Conservation (phyloP, 2,329 filamentous ascomycete genomes). For the Fusarium dimerum region DNA sequence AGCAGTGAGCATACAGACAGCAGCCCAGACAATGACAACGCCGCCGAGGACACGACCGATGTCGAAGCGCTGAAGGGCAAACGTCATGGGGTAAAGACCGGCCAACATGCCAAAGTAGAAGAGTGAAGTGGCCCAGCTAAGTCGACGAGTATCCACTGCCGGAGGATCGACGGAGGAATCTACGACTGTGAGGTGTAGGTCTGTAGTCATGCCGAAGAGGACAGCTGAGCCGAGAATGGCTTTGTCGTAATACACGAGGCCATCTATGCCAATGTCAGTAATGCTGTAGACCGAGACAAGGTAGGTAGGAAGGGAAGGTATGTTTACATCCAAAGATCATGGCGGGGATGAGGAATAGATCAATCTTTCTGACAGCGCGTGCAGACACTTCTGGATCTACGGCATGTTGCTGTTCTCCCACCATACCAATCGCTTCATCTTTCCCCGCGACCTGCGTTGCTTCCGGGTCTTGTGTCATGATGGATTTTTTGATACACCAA, state of each 20-base stretch:
- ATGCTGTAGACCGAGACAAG: not conserved
- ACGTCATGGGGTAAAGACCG: constrained; percentile 73
- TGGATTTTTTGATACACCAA: too few relatives aligned
- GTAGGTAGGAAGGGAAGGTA: not conserved
- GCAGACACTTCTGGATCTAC: constrained; percentile 57
- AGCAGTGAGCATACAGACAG: constrained; percentile 68
- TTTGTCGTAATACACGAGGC: constrained; percentile 51
- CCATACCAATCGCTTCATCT: constrained; percentile 50
- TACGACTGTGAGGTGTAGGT: constrained; percentile 61
- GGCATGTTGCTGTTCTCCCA: constrained; percentile 55
- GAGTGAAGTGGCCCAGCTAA: constrained; percentile 76
- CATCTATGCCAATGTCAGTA: constrained; percentile 36
- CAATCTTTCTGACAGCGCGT: constrained; percentile 65
- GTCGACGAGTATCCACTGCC: constrained; percentile 63
- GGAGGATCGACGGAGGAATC: constrained; percentile 47
- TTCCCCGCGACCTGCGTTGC: constrained; percentile 19
- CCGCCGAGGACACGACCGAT: constrained; percentile 64
- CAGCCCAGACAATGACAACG: constrained; percentile 66
- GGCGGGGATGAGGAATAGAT: constrained; percentile 65
- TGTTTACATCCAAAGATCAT: constrained; percentile 57
- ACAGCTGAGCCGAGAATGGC: constrained; percentile 73
- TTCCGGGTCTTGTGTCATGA: not conserved
- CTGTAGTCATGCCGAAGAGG: constrained; percentile 74
- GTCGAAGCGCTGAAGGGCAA: constrained; percentile 67
- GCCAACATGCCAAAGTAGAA: constrained; percentile 82